Percentiles rank a stretch among this genome's conserved stretches.
Evolutionary conservation across 2,329 filamentous ascomycete genomes (phyloP).

Genomic region (Lachnellula cervina): DNA sequence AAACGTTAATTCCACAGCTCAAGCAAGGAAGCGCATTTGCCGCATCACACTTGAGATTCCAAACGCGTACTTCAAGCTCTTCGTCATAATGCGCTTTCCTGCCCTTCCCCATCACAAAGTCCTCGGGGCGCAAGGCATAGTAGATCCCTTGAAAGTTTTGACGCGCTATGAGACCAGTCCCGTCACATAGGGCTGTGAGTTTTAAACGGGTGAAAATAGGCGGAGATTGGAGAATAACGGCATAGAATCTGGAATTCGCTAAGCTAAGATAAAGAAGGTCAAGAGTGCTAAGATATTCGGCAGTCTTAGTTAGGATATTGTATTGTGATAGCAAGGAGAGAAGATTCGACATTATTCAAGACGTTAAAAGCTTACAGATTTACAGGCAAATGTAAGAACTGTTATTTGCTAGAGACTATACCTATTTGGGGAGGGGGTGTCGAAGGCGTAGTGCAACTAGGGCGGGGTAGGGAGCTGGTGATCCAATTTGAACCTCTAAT

Average conservation of each 20-base stretch:
- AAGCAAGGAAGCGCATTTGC: slow-evolving; percentile 11
- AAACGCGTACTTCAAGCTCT: slow-evolving; percentile 15
- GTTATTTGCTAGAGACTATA: too few species aligned
- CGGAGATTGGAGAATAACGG: slow-evolving; percentile 2
- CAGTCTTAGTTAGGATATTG: slow-evolving; percentile 1
- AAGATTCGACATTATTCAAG: background rate
- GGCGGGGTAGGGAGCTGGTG: too few species aligned
- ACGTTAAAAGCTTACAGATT: too few species aligned
- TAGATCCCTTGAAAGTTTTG: slow-evolving; percentile 7
- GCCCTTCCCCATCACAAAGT: background rate
- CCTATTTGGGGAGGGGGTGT: too few species aligned
- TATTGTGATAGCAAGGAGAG: slow-evolving; percentile 7
- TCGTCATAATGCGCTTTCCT: slow-evolving; percentile 9
- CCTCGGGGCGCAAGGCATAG: background rate
- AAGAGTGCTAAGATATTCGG: slow-evolving; percentile 6
- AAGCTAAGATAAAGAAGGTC: slow-evolving; percentile 9
- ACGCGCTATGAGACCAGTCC: slow-evolving; percentile 6
- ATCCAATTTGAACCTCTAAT: too few species aligned
- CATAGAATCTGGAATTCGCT: slow-evolving; percentile 7
- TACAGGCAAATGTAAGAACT: too few species aligned
- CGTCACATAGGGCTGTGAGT: slow-evolving; percentile 7
- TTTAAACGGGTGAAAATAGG: slow-evolving; percentile 6
- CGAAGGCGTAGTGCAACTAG: too few species aligned
- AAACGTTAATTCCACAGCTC: slow-evolving; percentile 12
- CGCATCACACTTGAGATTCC: slow-evolving; percentile 12